Evolutionary conservation across 768 basidiomycete genomes (phyloP), one percentile per base, ranked within the genome.

Genomic region (Tulasnella sp.): DNA sequence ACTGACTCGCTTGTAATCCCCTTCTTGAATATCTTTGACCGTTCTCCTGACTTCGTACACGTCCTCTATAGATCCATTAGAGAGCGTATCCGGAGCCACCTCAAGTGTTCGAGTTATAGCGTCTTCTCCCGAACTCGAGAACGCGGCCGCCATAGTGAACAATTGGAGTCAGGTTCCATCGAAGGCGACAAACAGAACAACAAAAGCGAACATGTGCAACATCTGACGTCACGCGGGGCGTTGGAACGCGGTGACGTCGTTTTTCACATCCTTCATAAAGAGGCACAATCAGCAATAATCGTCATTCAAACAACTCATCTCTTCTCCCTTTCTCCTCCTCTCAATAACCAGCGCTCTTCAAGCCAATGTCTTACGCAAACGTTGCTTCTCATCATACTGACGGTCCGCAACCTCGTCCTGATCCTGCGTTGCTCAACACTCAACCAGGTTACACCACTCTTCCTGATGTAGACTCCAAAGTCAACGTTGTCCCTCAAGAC

Each of bases 31-130:
- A 59, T 78, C 72, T 15, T 70, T 58, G 2, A 73, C 72, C 1
- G 85, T 89, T 54, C 76, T 66, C 16, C 76, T 68, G 54, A 90
- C 77, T 58, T 91, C 88, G 58, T 86, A 92, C 47, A 78, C 81
- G 3, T 77, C 69, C 27, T 74, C 72, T 37, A 89, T 70, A 15
- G 51, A 48, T 20, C 12, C 25, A 13, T 28, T 65, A 59, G 8
- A 65, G 63, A n/a, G 68, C 67, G 12, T 61, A 60, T 33, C 71
- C 69, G 16, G 63, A 58, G 2, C 59, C 7, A 79, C 60, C 5
- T 77, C 68, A 37, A 87, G 69, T 2, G 68, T 61, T 5, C 76
- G 75, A 1, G 66, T 60, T 52, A 87, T 84, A 0, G 68, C 79
- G 27, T 83, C 83, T 58, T 80, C 73, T 5, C 73, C 79, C 1